Base-by-base conservation (phyloP, 108 stramenopile species). In the Pseudonitzschia pungens region DNA sequence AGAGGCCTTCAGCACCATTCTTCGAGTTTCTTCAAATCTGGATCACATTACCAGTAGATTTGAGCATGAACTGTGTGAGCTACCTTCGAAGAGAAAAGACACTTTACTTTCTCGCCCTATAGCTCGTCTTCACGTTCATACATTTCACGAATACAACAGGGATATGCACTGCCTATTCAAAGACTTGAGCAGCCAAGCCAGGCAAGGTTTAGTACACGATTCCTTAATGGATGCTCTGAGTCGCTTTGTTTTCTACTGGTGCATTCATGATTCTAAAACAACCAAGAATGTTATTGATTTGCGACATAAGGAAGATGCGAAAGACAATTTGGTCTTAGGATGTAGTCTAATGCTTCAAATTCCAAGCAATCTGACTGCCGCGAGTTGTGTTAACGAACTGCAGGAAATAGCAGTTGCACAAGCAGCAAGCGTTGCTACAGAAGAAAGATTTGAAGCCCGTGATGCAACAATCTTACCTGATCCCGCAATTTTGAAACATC, bases 181-280 rank as follows among this genome's bases (percentile, higher is more conserved):
- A 12, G 81, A 77, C 22, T 73, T 86, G 32, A 48, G 31, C 24
- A 71, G 21, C 12, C 69, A 72, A 50, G 28, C 76, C 57, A 22
- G 65, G 18, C 15, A 65, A 26, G 65, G 70, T 28, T n/a, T 44
- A 44, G 53, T 72, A 11, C 66, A 82, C 48, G 78, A 84, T 62
- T 51, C 83, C 28, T 65, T 70, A 8, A 69, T 81, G 72, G 59
- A 76, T 57, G 73, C 76, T 29, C 63, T 90, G 14, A 65, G 85
- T 18, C 63, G 82, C 65, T 66, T 78, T 26, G 55, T 83, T 21
- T 65, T 90, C 50, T 76, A 68, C 43, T 88, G 86, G 85, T 73
- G 78, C 29, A 70, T 86, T 43, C 76, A 75, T 22, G 81, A 83
- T 27, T 77, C 81, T 31, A 74, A 82, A 64, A 65, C 58, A 20